phyloP scores from a whole-genome alignment of 345 rosid species.

The Alliaria petiolata region DNA sequence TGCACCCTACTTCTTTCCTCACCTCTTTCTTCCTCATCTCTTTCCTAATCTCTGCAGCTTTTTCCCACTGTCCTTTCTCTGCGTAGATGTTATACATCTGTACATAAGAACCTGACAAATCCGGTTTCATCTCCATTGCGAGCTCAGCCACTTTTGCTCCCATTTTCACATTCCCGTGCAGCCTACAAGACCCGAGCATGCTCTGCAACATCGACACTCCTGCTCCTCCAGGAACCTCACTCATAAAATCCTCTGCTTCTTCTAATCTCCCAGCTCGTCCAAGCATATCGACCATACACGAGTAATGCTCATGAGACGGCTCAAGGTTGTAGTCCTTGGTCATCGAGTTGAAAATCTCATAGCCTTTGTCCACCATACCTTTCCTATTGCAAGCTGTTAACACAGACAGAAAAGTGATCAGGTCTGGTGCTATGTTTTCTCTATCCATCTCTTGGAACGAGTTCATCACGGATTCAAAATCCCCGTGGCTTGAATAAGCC shows the following conservation, averaged over 20 bases:
- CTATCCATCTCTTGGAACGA: slow-evolving; percentile 58
- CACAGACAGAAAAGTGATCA: slow-evolving; percentile 73
- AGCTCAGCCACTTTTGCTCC: slow-evolving; percentile 60
- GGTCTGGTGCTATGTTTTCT: slow-evolving; percentile 61
- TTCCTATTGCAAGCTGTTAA: slow-evolving; percentile 72
- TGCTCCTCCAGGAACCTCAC: slow-evolving; percentile 59
- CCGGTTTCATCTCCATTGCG: slow-evolving; percentile 59
- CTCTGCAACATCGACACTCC: slow-evolving; percentile 72
- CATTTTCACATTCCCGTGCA: slow-evolving; percentile 66
- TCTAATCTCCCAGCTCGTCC: slow-evolving; percentile 73
- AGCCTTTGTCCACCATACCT: slow-evolving; percentile 76
- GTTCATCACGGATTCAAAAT: slow-evolving; percentile 64
- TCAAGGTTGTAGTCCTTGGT: slow-evolving; percentile 49
- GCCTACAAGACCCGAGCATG: slow-evolving; percentile 73
- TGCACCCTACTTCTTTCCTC: slow-evolving; percentile 73
- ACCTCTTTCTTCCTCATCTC: slow-evolving; percentile 74
- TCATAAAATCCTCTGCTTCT: slow-evolving; percentile 69
- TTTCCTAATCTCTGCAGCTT: slow-evolving; percentile 55
- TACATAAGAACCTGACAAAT: slow-evolving; percentile 68
- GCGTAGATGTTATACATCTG: slow-evolving; percentile 87
- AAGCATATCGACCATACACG: slow-evolving; percentile 89
- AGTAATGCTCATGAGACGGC: slow-evolving; percentile 72
- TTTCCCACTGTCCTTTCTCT: slow-evolving; percentile 75
- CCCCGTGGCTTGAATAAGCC: slow-evolving; percentile 86
- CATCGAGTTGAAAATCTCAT: slow-evolving; percentile 54